Evolutionary conservation across 2,329 filamentous ascomycete genomes (phyloP).

Genomic region (Aspergillus spinulosporus): DNA sequence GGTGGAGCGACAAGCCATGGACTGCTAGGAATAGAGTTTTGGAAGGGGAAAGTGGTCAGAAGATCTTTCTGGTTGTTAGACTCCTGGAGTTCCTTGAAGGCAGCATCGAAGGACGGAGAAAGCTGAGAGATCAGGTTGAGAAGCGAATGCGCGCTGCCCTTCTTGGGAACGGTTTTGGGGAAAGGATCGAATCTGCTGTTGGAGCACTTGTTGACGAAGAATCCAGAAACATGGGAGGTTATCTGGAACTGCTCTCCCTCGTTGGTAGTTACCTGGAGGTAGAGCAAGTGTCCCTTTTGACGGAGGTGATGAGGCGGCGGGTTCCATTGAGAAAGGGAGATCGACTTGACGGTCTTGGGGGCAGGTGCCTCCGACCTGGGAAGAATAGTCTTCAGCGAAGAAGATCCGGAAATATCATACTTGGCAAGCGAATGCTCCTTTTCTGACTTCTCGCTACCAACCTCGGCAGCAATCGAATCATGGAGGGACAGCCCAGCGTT

Average conservation of each 20-base stretch:
- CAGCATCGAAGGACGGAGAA: slow-evolving; percentile 76
- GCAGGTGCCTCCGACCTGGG: slow-evolving; percentile 65
- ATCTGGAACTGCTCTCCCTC: slow-evolving; percentile 95
- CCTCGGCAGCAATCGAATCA: slow-evolving; percentile 65
- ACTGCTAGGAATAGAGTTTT: slow-evolving; percentile 86
- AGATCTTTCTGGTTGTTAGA: slow-evolving; percentile 84
- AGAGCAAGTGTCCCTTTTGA: slow-evolving; percentile 88
- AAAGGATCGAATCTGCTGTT: slow-evolving; percentile 93
- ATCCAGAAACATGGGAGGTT: slow-evolving; percentile 89
- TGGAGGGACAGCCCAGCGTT: slow-evolving; percentile 83
- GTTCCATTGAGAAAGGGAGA: slow-evolving; percentile 92
- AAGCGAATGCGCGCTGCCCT: slow-evolving; percentile 78
- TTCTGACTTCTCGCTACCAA: slow-evolving; percentile 44
- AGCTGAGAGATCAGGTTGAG: slow-evolving; percentile 74
- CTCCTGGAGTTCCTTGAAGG: slow-evolving; percentile 78
- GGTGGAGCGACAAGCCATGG: slow-evolving; percentile 84
- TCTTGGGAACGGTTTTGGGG: slow-evolving; percentile 76
- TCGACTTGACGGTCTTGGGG: slow-evolving; percentile 87
- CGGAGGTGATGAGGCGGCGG: slow-evolving; percentile 88
- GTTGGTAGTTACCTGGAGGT: slow-evolving; percentile 83
- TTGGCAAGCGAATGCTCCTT: slow-evolving; percentile 61
- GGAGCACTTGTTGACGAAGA: slow-evolving; percentile 95
- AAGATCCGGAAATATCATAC: slow-evolving; percentile 74
- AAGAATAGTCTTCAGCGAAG: slow-evolving; percentile 69
- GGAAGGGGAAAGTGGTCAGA: slow-evolving; percentile 89